These are phyloP conservation scores for Plasmodium reichenowi DNA, from an alignment of 169 alveolate genomes.

Conservation along the genomic window DNA sequence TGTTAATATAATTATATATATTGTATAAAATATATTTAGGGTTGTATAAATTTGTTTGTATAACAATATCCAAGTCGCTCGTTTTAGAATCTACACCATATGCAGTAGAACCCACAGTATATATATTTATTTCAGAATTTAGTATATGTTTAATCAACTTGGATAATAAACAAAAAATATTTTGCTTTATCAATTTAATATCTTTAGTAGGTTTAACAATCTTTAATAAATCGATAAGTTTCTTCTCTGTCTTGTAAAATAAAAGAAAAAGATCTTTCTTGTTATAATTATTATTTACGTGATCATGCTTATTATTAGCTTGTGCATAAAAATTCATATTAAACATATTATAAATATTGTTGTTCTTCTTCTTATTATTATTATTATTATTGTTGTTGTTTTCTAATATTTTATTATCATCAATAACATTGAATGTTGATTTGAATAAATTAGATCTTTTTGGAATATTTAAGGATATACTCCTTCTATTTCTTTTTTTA, in stretches of 20 bases:
- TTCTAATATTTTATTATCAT: not conserved
- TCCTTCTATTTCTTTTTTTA: too few relatives aligned
- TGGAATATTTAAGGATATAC: too few relatives aligned
- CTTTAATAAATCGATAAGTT: slow-evolving; percentile 23
- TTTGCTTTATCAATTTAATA: slow-evolving; percentile 35
- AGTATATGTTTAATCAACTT: slow-evolving; percentile 79
- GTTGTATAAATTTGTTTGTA: slow-evolving; percentile 76
- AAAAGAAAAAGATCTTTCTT: slow-evolving; percentile 5
- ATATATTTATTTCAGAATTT: slow-evolving; percentile 78
- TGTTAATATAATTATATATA: slow-evolving; percentile 77
- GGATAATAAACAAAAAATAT: slow-evolving; percentile 15
- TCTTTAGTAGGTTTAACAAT: slow-evolving; percentile 68
- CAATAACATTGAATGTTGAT: too few relatives aligned
- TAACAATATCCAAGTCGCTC: slow-evolving; percentile 86
- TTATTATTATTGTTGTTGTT: not conserved
- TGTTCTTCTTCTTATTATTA: not conserved
- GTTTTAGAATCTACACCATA: slow-evolving; percentile 86
- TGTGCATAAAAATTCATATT: too few relatives aligned
- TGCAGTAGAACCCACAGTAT: slow-evolving; percentile 88
- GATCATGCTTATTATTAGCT: too few relatives aligned
- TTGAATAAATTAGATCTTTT: too few relatives aligned
- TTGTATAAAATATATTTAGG: slow-evolving; percentile 80
- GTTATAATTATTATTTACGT: not conserved
- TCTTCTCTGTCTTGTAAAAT: slow-evolving; percentile 26
- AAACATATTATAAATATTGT: not conserved